Conservation (phyloP, 768 basidiomycete genomes). For the Bullera alba region DNA sequence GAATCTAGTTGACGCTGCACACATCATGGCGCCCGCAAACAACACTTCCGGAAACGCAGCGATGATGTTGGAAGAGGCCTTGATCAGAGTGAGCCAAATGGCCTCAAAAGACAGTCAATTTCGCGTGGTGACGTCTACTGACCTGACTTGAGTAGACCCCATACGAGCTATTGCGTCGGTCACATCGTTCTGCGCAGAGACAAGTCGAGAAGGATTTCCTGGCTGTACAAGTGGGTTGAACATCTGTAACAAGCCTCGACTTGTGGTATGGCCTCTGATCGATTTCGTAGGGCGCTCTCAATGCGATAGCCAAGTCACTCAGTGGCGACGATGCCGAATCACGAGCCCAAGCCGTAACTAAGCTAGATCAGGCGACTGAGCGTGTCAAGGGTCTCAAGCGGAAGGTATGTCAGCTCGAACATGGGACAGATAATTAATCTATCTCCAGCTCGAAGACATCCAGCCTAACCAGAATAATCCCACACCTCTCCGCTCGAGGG, state of each 20-base stretch:
- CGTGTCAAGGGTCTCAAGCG: conserved; percentile 62
- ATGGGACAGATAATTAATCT: not conserved
- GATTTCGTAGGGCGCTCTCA: conserved; percentile 15
- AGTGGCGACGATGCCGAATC: conserved; percentile 6
- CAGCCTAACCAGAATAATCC: conserved; percentile 21
- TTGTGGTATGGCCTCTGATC: conserved; percentile 1
- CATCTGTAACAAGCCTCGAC: not conserved
- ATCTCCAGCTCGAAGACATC: conserved; percentile 34
- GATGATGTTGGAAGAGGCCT: conserved; percentile 41
- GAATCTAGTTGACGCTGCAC: not conserved
- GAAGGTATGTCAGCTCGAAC: conserved; percentile 59
- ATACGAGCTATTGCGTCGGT: conserved; percentile 40
- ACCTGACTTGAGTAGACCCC: conserved; percentile 25
- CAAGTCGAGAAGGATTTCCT: conserved; percentile 46
- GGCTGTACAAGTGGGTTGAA: conserved; percentile 32
- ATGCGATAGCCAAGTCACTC: conserved; percentile 13
- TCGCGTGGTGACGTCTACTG: not conserved
- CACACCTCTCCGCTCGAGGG: conserved; percentile 17
- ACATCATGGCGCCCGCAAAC: conserved; percentile 11
- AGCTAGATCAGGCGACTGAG: conserved; percentile 29
- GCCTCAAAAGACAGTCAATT: not conserved
- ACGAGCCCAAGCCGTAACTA: conserved; percentile 6
- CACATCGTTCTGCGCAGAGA: conserved; percentile 42
- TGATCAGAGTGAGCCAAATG: conserved; percentile 29
- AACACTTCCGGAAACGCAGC: conserved; percentile 8